Percentiles rank a stretch among this genome's conserved stretches.
These are phyloP conservation scores for Coemansia interrupta DNA, from an alignment of 192 early-diverging fungal species.

Conservation along the genomic window DNA sequence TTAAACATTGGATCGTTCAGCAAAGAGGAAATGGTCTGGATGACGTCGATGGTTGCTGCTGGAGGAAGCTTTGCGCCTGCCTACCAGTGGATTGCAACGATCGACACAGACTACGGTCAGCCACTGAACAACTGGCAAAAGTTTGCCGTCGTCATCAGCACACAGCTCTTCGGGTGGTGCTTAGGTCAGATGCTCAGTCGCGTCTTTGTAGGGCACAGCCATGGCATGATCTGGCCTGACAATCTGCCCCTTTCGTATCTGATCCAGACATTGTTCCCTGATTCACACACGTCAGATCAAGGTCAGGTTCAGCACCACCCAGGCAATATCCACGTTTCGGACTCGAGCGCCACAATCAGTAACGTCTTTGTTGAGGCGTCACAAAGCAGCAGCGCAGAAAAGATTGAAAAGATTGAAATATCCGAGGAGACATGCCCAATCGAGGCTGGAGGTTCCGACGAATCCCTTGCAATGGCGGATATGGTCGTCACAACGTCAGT, in stretches of 20 bases:
- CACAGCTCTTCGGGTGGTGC: conserved; percentile 47
- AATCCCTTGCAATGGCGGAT: too few species aligned
- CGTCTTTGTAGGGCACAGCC: conserved; percentile 30
- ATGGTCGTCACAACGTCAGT: conserved; percentile 6
- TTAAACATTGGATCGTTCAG: conserved; percentile 11
- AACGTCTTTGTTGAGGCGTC: conserved; percentile 1
- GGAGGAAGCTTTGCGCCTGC: conserved; percentile 47
- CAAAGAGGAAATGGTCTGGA: conserved; percentile 43
- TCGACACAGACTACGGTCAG: conserved; percentile 38
- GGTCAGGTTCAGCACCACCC: background rate
- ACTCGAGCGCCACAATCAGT: conserved; percentile 4
- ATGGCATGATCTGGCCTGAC: conserved; percentile 38
- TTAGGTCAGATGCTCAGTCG: conserved; percentile 36
- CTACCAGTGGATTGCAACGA: conserved; percentile 45
- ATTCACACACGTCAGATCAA: background rate
- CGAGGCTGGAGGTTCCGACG: too few species aligned
- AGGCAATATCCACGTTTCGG: background rate
- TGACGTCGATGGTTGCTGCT: conserved; percentile 43
- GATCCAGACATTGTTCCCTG: conserved; percentile 34
- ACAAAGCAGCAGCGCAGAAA: background rate
- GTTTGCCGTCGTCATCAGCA: conserved; percentile 27
- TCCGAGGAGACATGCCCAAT: too few species aligned
- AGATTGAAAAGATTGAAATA: conserved; percentile 3
- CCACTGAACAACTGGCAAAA: conserved; percentile 34
- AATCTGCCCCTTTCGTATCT: conserved; percentile 34